Evolutionary conservation across 306 rosid species (phyloP).

Genomic region (Astragalus membranaceus): DNA sequence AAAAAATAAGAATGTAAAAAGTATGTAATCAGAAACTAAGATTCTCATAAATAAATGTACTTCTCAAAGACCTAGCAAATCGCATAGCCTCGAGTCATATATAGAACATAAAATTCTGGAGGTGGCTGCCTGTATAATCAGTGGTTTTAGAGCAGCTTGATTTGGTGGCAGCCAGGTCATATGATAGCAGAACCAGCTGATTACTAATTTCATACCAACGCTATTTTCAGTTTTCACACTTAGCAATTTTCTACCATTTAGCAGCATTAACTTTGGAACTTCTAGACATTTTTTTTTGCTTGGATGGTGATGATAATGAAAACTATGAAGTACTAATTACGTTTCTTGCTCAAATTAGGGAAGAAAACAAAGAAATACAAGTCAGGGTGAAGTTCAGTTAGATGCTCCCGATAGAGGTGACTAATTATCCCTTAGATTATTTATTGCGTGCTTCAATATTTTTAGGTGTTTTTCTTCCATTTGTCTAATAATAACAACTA

Average conservation of each 20-base stretch:
- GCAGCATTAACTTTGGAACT: background rate
- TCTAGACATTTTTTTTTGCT: background rate
- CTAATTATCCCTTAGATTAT: slow-evolving; percentile 7
- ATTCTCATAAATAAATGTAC: background rate
- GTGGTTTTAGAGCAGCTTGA: background rate
- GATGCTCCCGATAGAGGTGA: slow-evolving; percentile 46
- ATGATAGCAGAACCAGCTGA: background rate
- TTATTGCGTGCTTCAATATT: background rate
- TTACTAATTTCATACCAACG: background rate
- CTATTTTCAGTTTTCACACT: background rate
- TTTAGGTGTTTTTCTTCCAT: slow-evolving; percentile 11
- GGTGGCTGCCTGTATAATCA: background rate
- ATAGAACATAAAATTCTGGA: background rate
- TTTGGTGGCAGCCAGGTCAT: background rate
- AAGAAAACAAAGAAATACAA: slow-evolving; percentile 26
- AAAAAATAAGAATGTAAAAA: background rate
- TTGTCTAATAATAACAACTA: background rate
- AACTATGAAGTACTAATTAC: slow-evolving; percentile 11
- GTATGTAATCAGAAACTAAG: background rate
- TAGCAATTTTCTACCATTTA: background rate
- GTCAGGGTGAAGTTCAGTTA: slow-evolving; percentile 28
- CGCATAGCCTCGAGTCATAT: background rate
- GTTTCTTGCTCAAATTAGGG: slow-evolving; percentile 33
- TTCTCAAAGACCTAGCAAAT: background rate
- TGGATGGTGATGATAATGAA: background rate